Base-by-base conservation (phyloP, 257 asterid genomes). In the Sherardia arvensis region DNA sequence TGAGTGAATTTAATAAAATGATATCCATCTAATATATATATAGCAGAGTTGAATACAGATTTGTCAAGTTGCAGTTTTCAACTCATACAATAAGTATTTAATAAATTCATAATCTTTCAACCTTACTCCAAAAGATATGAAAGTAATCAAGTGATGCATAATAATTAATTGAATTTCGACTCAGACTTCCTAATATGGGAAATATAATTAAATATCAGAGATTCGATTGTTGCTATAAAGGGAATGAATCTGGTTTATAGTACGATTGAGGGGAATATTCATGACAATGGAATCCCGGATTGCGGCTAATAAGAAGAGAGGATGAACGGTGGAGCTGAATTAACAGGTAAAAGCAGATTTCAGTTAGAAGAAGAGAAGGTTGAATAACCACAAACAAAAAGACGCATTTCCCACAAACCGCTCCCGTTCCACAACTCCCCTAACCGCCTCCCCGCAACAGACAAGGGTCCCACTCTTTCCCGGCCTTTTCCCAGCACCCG, bases 381-480 rank as follows among this genome's bases (percentile, higher is more conserved):
- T 14, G 51, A 43, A 43, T 21, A 8, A 53, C 58, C 58, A 53
- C 57, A 51, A 51, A 22, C 57, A 51, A 20, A 53, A 21, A 10
- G 15, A 9, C 36, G 3, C 1, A 8, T 10, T 27, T 20, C 62
- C 73, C 73, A 51, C 25, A n/a, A 66, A 69, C 49, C 73, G 38
- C 73, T 69, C 73, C 55, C 32, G 27, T 38, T 67, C 68, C 56
- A 69, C 55, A 67, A 74, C 68, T 64, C 53, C n/a, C 18, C 27
- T 25, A 67, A 57, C 62, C 25, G 63, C 21, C 43, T 45, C 21
- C 30, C 27, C 17, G 56, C 55, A 8, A 11, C 9, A 9, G n/a
- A 29, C 29, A 43, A 38, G 64, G 64, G 59, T 5, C 59, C 71
- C 64, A 66, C 29, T 9, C 29, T 25, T 25, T 47, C 61, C 61